Base-by-base conservation (phyloP, 2,329 filamentous ascomycete genomes). In the Aaosphaeria pasadenensis region DNA sequence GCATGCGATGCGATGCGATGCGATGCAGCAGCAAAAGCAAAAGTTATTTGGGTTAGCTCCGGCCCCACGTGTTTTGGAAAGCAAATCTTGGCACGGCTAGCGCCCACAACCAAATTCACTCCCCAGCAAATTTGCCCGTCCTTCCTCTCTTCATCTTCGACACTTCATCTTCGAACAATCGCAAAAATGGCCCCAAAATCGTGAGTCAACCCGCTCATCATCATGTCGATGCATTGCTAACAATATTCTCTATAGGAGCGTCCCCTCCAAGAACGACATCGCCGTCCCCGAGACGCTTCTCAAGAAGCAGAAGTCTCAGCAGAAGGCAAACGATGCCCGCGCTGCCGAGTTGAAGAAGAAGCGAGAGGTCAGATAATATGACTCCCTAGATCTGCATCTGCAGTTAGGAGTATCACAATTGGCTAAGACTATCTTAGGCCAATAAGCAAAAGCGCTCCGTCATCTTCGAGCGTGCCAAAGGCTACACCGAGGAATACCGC, bases 391-490 rank as follows among this genome's bases (percentile, higher is more conserved):
- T 62, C 58, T 64, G 60, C 63, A 48, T 44, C 54, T 58, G 61
- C 62, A 65, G 61, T 59, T 66, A 67, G 61, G 63, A 69, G 62
- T 57, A 62, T 60, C 65, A 63, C 54, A 58, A 60, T 67, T 69
- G 64, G 64, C 64, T 70, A 67, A 64, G 58, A 67, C 69, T 73
- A 56, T 65, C 70, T 70, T 66, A 99, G 94, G 86, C 88, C 82
- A 95, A 91, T 86, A 97, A 99, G 86, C 86, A 95, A 83, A 99
- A 97, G 88, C 92, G 94, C 73, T 80, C 82, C 66, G 89, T 94
- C 74, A 96, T 99, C 87, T 97, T 97, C 90, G 96, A 99, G 89
- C 94, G 94, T 79, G 94, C 94, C 71, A 92, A 99, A 86, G 91
- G 92, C 79, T 99, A 99, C 82, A 90, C 96, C 71, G 91, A 95